Evolutionary conservation across 108 stramenopile species (phyloP), one percentile per base, ranked within the genome.

Genomic region (Mayamaea pseudoterrestris): DNA sequence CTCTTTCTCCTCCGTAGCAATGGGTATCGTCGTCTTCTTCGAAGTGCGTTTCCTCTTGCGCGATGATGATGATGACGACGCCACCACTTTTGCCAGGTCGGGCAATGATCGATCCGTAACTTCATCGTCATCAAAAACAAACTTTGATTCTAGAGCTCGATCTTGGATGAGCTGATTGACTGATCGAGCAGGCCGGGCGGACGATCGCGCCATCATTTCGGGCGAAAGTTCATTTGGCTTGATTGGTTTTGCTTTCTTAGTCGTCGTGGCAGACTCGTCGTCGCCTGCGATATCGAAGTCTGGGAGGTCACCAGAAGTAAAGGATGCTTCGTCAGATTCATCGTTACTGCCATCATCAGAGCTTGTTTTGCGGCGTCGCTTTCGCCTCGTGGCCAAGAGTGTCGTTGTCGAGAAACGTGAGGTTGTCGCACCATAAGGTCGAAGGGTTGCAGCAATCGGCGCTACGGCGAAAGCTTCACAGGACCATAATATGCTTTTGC

Each of bases 231-330:
- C 59, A 26, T 69, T 44, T 12, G 27, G 36, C 27, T 58, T 52
- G 44, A 6, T 25, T n/a, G 26, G 30, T 25, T 41, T 47, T 17
- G 30, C 9, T 35, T 50, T 24, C 29, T 30, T 20, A 34, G 32
- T 34, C 12, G 32, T 34, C 32, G 37, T 39, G 14, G 56, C 53
- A 23, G n/a, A 27, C 14, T 66, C 60, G 23, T 46, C 58, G 22
- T 69, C 65, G 14, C 68, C 75, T 5, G 41, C 72, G 29, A 78
- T 27, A 32, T 83, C 80, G 61, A 88, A 88, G 11, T 88, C 85
- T 22, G 85, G 85, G 16, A 88, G 57, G 13, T 78, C 79, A 27
- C n/a, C n/a, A n/a, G n/a, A n/a, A n/a, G n/a, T n/a, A n/a, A n/a
- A n/a, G n/a, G n/a, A n/a, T n/a, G n/a, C n/a, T n/a, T n/a, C n/a